Conservation (phyloP, 2,329 filamentous ascomycete genomes). For the Alternaria sp. region DNA sequence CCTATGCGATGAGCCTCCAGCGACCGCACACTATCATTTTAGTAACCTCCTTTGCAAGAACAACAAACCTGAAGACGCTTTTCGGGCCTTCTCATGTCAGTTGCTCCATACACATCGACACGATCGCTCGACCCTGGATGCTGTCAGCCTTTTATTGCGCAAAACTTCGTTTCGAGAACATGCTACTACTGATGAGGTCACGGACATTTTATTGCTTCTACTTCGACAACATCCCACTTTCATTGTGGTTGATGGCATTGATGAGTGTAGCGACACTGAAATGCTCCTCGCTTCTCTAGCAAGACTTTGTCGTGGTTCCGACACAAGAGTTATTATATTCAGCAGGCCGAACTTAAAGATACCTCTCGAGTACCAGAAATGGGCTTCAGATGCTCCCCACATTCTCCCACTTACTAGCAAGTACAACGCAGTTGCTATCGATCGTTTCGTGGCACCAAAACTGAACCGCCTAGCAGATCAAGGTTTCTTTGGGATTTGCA, state of each 20-base stretch:
- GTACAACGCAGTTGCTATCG: conserved; percentile 31
- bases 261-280: conserved; percentile 35
- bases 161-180: conserved; percentile 33
- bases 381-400: conserved; percentile 38
- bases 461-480: conserved; percentile 38
- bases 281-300: conserved; percentile 30
- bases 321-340: conserved; percentile 37
- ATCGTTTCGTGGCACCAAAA: conserved; percentile 25
- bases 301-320: conserved; percentile 34
- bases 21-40: conserved; percentile 38
- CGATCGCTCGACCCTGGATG: conserved; percentile 35
- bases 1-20: conserved; percentile 32
- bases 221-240: conserved; percentile 43
- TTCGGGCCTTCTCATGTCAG: conserved; percentile 36
- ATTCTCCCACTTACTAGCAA: conserved; percentile 28
- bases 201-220: conserved; percentile 35
- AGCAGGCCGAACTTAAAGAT: conserved; percentile 36
- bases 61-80: conserved; percentile 29
- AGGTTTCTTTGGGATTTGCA: conserved; percentile 40
- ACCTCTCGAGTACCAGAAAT: conserved; percentile 40
- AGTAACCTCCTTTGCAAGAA: conserved; percentile 24
- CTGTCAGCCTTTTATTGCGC: conserved; percentile 37
- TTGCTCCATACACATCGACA: conserved; percentile 36
- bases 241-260: conserved; percentile 41
- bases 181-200: conserved; percentile 39